These are phyloP conservation scores for Ophiocordyceps australis DNA, from an alignment of 2,329 filamentous ascomycete genomes.

Conservation along the genomic window DNA sequence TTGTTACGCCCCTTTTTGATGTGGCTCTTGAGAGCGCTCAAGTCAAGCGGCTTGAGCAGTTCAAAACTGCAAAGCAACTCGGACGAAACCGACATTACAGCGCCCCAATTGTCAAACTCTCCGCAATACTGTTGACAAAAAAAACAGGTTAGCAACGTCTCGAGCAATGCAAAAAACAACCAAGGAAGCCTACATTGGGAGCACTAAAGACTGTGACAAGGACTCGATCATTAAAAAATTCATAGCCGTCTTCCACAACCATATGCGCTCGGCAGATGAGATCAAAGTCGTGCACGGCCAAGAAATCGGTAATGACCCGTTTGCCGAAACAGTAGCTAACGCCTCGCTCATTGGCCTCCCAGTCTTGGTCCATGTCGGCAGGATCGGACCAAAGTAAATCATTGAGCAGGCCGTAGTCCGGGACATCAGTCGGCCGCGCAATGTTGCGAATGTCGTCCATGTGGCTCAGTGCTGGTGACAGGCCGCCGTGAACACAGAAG, in stretches of 20 bases:
- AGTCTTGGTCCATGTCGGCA: constrained; percentile 93
- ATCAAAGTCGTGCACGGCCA: constrained; percentile 91
- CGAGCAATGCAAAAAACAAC: no score
- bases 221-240: constrained; percentile 92
- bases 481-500: constrained; percentile 88
- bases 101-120: constrained; percentile 98
- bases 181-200: constrained; percentile 86
- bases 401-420: constrained; percentile 88
- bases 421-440: constrained; percentile 86
- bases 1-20: constrained; percentile 97
- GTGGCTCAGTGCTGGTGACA: constrained; percentile 80
- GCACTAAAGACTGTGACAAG: constrained; percentile 95
- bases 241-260: constrained; percentile 98
- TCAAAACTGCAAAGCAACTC: constrained; percentile 96
- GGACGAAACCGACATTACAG: constrained; percentile 91
- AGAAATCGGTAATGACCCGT: constrained; percentile 91
- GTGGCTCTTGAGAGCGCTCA: constrained; percentile 88
- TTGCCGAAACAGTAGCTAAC: constrained; percentile 98
- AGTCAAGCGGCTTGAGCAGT: constrained; percentile 88
- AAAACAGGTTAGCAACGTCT: constrained; percentile 16
- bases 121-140: constrained; percentile 62
- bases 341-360: constrained; percentile 92
- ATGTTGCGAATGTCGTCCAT: constrained; percentile 99
- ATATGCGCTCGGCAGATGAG: constrained; percentile 94
- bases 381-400: constrained; percentile 96